phyloP scores from a whole-genome alignment of 139 green algal species.

The Pleodorina starrii region DNA sequence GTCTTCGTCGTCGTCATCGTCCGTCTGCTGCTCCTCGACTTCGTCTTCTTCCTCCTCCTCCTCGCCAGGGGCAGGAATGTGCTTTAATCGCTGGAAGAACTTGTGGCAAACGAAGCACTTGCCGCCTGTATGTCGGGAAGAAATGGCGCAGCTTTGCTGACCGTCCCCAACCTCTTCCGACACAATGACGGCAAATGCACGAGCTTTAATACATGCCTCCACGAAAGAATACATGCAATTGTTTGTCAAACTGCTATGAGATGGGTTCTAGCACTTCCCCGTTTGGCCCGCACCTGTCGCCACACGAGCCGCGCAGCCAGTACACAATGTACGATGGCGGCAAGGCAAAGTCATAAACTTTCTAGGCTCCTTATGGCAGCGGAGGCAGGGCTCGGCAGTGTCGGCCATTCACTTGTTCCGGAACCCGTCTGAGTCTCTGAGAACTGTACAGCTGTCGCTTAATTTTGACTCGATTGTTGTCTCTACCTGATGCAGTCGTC shows the following conservation, averaged over 20 bases:
- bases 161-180: too few relatives aligned
- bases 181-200: too few relatives aligned
- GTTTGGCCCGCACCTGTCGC: conserved; percentile 26
- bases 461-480: too few relatives aligned
- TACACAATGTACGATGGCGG: conserved; percentile 31
- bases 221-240: too few relatives aligned
- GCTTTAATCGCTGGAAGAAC: conserved; percentile 29
- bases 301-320: conserved; percentile 13
- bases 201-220: too few relatives aligned
- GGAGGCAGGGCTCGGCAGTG: conserved; percentile 10
- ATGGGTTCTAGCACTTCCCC: too few relatives aligned
- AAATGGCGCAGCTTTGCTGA: too few relatives aligned
- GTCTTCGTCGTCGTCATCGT: conserved; percentile 1
- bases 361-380: conserved; percentile 42
- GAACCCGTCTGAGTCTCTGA: too few relatives aligned
- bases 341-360: conserved; percentile 31
- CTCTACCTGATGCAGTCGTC: too few relatives aligned
- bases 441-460: too few relatives aligned
- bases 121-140: conserved; percentile 16
- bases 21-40: background rate
- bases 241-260: too few relatives aligned
- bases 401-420: conserved; percentile 34
- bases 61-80: conserved; percentile 21
- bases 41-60: conserved; percentile 32
- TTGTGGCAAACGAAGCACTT: conserved; percentile 46